Evolutionary conservation across 441 rosid species (phyloP), one percentile per base, ranked within the genome.

Genomic region (Euphorbia schlechtendalii): DNA sequence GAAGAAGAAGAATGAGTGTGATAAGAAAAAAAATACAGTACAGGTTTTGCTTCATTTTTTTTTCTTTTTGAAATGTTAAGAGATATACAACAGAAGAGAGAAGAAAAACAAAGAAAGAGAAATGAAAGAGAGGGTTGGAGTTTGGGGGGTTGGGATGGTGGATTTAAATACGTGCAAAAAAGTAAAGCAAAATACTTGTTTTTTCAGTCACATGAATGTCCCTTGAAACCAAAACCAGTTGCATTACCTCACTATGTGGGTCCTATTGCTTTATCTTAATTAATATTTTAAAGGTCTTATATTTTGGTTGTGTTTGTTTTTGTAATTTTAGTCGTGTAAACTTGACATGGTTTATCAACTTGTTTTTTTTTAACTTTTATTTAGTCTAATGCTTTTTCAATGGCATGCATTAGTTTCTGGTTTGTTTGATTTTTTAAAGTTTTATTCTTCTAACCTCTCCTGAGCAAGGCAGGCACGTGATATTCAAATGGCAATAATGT

Each of bases 11-110:
- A 69, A 85, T 73, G 34, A 80, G 53, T 45, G 78, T 36, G 73
- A 79, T 27, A 52, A 87, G 70, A 68, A 78, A 70, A 56, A 65
- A 66, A 69, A 17, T 46, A 53, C 71, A 69, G 75, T 21, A 53
- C 28, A 78, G 43, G 73, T 41, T 73, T 40, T 59, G 82, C 83
- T 81, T 85, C 91, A 84, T 85, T 66, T 63, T 77, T n/a, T n/a
- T n/a, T n/a, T n/a, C n/a, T 63, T 74, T 51, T 73, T 32, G 4
- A 27, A 38, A 5, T 1, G 12, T 12, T 25, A 15, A 12, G 24
- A 40, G 3, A 25, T 8, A 52, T 1, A 22, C 3, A 3, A 5
- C 36, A 3, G 27, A 0, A 13, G 7, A 18, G 57, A 15, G 12
- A 27, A 49, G 32, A 34, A 63, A 25, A 40, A 2, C 4, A 11